Evolutionary conservation across 495 filamentous ascomycete genomes (phyloP), one percentile per base, ranked within the genome.

Genomic region (Neurospora terricola): DNA sequence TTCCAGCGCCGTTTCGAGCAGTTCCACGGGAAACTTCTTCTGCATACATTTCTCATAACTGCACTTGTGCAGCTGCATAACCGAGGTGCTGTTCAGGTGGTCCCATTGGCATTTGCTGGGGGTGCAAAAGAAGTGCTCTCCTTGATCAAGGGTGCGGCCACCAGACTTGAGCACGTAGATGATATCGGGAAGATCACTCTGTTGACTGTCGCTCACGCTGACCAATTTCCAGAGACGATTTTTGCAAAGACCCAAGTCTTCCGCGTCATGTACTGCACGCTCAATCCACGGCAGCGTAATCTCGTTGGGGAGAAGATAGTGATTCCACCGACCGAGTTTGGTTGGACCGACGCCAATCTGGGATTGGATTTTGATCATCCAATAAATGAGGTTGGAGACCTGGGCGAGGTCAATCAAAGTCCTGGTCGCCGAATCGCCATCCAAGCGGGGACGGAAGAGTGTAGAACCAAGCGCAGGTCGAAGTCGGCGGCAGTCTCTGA

Each of bases 1-100:
- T n/a, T 71, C 70, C 70, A 71, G 42, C 3, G 70, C 70, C 27
- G 40, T 54, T 36, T 71, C 70, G n/a, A 71, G 70, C 42, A 48
- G 16, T n/a, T 71, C 70, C 12, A 45, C 43, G 3, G 70, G 70
- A 36, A 48, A 71, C 42, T 48, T 3, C 38, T 16, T 18, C 10
- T 59, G 9, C 4, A 16, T 8, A 42, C 70, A 38, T 0, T 5
- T n/a, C n/a, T n/a, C n/a, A n/a, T n/a, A n/a, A n/a, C n/a, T n/a
- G n/a, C n/a, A 54, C 34, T 71, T 71, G 42, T 71, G 70, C 21
- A 48, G 70, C 70, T 48, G 70, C 39, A 5, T 42, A 18, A 43
- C 62, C 59, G 23, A 36, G 14, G 54, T 48, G 72, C 72, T 73
- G 72, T 73, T 36, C 38, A 73, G 3, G 1, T 70, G 21, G 21